Base-by-base conservation (phyloP, 331 rosid species). In the Phaseolus coccineus region DNA sequence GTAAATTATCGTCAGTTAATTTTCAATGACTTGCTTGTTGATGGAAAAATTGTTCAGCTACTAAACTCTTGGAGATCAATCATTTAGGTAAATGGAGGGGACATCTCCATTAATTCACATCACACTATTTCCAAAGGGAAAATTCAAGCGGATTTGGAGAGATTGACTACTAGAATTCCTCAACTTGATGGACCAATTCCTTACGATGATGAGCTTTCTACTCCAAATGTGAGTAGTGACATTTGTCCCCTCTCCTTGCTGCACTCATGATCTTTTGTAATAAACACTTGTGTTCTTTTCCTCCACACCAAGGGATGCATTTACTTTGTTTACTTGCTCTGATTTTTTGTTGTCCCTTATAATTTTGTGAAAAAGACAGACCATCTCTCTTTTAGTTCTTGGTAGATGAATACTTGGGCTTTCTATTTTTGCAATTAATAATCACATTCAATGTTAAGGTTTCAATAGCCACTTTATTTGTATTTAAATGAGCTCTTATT, bases 151-250 rank as follows among this genome's bases (percentile, higher is more conserved):
- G 51, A 74, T 86, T 71, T 68, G 28, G 83, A 61, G 80, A 83
- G 82, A 63, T 77, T 85, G 44, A 68, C 87, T 80, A 86, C 93
- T 65, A 88, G 88, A 89, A 91, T 96, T 89, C 94, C 99, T 83
- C 99, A 96, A 84, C 91, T 85, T 77, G 99, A 93, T 86, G 99
- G 99, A 75, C 99, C 97, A 3, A 85, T 88, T 65, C 99, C 99
- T 55, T 93, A 84, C 77, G 94, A 96, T 27, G 98, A 96, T 73
- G 99, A 93, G 86, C 91, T 96, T 63, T 90, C 98, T 59, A 96
- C 99, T 75, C 99, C 99, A 77, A 93, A 93, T 78, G 99, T 96
- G 85, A 89, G 94, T 81, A 35, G 66, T 47, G 22, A 68, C 37
- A 75, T 59, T 44, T 30, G 31, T 22, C 46, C 50, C 50, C 8